Evolutionary conservation across 2,329 filamentous ascomycete genomes (phyloP).

Genomic region (Furcasterigmium furcatum): DNA sequence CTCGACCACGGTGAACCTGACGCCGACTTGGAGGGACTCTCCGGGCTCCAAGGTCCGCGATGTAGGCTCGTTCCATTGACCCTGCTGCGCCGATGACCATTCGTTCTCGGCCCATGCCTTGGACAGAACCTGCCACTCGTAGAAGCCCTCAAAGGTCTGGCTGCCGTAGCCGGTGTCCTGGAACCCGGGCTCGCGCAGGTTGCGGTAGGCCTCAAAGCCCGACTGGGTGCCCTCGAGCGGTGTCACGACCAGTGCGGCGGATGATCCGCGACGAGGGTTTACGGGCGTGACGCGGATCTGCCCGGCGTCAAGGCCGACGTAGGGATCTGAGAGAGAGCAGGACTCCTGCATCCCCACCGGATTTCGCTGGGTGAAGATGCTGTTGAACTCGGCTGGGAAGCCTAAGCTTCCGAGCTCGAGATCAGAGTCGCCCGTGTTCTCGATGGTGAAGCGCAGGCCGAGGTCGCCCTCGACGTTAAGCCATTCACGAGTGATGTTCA

Average conservation of each 20-base stretch:
- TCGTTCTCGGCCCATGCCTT: slow-evolving; percentile 54
- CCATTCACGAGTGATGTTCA: slow-evolving; percentile 52
- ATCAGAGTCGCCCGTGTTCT: slow-evolving; percentile 32
- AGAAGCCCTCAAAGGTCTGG: slow-evolving; percentile 58
- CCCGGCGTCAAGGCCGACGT: slow-evolving; percentile 56
- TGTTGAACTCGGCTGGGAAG: slow-evolving; percentile 59
- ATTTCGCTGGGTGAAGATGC: slow-evolving; percentile 51
- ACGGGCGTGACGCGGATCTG: slow-evolving; percentile 52
- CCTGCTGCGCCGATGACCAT: slow-evolving; percentile 36
- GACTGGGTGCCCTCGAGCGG: slow-evolving; percentile 40
- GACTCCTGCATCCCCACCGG: slow-evolving; percentile 43
- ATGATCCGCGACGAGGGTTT: slow-evolving; percentile 35
- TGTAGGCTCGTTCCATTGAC: slow-evolving; percentile 53
- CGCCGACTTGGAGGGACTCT: slow-evolving; percentile 41
- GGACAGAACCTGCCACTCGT: slow-evolving; percentile 55
- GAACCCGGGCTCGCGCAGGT: slow-evolving; percentile 41
- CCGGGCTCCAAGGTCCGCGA: slow-evolving; percentile 41
- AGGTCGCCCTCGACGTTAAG: slow-evolving; percentile 43
- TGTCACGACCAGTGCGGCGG: slow-evolving; percentile 51
- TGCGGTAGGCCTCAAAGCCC: slow-evolving; percentile 52
- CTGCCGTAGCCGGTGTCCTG: slow-evolving; percentile 40
- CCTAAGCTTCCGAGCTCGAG: slow-evolving; percentile 56
- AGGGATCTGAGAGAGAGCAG: slow-evolving; percentile 56
- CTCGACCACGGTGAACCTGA: slow-evolving; percentile 45
- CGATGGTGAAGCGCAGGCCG: slow-evolving; percentile 46